Conservation (phyloP, 768 basidiomycete genomes). For the Mycena galericulata region DNA sequence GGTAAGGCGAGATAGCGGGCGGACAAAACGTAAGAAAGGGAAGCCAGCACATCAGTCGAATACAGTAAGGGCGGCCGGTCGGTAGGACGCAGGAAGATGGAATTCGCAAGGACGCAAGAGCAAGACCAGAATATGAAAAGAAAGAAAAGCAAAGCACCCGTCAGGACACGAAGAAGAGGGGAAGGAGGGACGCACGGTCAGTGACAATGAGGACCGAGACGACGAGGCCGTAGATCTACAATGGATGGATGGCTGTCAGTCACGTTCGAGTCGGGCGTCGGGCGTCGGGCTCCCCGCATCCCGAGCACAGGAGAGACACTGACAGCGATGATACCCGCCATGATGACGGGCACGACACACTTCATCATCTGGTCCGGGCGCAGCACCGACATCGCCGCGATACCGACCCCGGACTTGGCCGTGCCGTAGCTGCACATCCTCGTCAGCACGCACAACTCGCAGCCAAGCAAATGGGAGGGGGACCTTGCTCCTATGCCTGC, state of each 20-base stretch:
- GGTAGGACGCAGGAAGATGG: no score
- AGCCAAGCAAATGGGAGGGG: conserved; percentile 26
- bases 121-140: no score
- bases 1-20: no score
- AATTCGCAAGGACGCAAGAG: no score
- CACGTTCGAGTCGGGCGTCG: no score
- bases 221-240: conserved; percentile 98
- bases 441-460: neutral
- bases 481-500: conserved; percentile 92
- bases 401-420: conserved; percentile 98
- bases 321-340: conserved; percentile 99
- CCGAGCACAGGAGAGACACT: conserved; percentile 55
- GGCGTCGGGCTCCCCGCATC: no score
- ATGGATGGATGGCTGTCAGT: no score
- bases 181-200: conserved; percentile 69
- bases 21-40: no score
- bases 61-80: no score
- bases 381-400: conserved; percentile 97
- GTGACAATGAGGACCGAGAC: conserved; percentile 97
- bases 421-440: conserved; percentile 86
- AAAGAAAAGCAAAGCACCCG: no score
- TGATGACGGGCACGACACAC: conserved; percentile 96
- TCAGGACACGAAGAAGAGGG: neutral
- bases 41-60: no score
- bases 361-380: conserved; percentile 98